These are phyloP conservation scores for Fusarium multiceps DNA, from an alignment of 2,329 filamentous ascomycete species.

Conservation along the genomic window DNA sequence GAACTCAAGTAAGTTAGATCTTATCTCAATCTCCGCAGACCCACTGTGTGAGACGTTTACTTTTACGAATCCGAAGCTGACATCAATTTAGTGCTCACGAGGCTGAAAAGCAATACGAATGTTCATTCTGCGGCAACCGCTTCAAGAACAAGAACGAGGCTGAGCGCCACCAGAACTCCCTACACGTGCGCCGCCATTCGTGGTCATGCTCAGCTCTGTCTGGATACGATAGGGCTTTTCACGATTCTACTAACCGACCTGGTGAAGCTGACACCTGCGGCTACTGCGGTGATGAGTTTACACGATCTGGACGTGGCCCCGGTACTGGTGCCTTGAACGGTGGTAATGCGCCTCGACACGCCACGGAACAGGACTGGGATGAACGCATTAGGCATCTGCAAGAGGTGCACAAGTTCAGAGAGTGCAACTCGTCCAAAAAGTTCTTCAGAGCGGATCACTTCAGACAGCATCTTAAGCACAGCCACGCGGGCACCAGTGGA, in stretches of 20 bases:
- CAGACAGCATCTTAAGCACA: slow-evolving; percentile 97
- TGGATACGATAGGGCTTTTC: slow-evolving; percentile 83
- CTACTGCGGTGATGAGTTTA: slow-evolving; percentile 94
- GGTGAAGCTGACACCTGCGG: slow-evolving; percentile 85
- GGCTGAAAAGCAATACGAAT: slow-evolving; percentile 96
- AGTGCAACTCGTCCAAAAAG: slow-evolving; percentile 98
- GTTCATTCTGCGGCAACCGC: slow-evolving; percentile 89
- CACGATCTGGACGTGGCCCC: slow-evolving; percentile 59
- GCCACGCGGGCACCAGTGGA: slow-evolving; percentile 92
- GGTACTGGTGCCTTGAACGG: slow-evolving; percentile 49
- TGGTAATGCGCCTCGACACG: slow-evolving; percentile 54
- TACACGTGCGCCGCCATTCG: slow-evolving; percentile 91
- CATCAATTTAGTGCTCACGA: slow-evolving; percentile 76
- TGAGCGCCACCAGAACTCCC: slow-evolving; percentile 93
- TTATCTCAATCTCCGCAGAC: neutral
- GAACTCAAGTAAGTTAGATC: slow-evolving; percentile 73
- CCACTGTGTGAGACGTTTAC: slow-evolving; percentile 14
- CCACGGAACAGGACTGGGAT: slow-evolving; percentile 90
- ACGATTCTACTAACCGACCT: slow-evolving; percentile 76
- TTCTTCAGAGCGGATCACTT: slow-evolving; percentile 98
- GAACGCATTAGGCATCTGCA: slow-evolving; percentile 87
- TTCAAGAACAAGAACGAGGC: slow-evolving; percentile 99
- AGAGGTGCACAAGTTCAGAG: slow-evolving; percentile 93
- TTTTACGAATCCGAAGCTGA: slow-evolving; percentile 39
- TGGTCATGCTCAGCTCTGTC: slow-evolving; percentile 95